Percentiles rank a stretch among this genome's conserved stretches.
Conservation (phyloP, 2,329 filamentous ascomycete species). For the Plectosphaerella sp. region DNA sequence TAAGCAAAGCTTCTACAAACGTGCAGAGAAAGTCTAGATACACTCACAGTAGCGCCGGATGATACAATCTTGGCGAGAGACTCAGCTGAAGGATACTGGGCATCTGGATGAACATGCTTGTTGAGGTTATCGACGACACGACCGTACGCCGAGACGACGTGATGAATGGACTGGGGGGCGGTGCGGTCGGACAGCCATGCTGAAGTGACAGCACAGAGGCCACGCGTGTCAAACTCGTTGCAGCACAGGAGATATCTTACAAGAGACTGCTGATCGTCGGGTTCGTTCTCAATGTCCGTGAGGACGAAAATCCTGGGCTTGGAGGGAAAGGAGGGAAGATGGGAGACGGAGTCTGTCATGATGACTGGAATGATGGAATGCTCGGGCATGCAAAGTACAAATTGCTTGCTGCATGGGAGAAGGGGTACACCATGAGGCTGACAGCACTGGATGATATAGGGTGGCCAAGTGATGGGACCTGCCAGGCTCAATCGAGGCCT, state of each 20-base stretch:
- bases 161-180: constrained; percentile 34
- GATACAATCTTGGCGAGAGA: constrained; percentile 16
- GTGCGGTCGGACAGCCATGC: constrained; percentile 36
- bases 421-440: too few relatives aligned
- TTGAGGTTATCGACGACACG: constrained; percentile 42
- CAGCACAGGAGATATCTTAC: constrained; percentile 37
- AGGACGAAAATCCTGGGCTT: constrained; percentile 32
- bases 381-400: too few relatives aligned
- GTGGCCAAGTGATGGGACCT: too few relatives aligned
- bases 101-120: constrained; percentile 37
- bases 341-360: too few relatives aligned
- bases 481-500: too few relatives aligned
- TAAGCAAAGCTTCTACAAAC: neutral
- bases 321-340: neutral
- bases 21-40: neutral
- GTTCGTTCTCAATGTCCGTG: constrained; percentile 39
- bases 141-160: constrained; percentile 36
- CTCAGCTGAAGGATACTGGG: constrained; percentile 31
- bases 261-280: constrained; percentile 37
- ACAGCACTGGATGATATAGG: too few relatives aligned
- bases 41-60: constrained; percentile 26
- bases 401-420: too few relatives aligned
- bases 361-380: too few relatives aligned
- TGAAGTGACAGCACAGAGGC: constrained; percentile 38
- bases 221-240: constrained; percentile 38